phyloP scores from a whole-genome alignment of 2,329 filamentous ascomycete genomes.

The Arthrobotrys sinensis region DNA sequence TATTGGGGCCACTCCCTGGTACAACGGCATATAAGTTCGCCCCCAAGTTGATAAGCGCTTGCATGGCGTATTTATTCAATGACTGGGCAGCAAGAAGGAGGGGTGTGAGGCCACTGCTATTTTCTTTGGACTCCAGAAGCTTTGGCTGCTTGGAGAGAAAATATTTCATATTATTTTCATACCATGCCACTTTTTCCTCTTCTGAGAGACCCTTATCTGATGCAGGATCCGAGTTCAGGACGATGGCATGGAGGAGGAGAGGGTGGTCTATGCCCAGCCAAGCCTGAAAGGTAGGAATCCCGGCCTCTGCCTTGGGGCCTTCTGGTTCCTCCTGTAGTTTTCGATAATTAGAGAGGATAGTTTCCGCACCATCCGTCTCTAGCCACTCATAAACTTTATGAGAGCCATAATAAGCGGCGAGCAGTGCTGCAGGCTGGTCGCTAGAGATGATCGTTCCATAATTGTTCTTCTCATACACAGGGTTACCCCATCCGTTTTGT shows the following conservation, averaged over 20 bases:
- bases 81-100: slow-evolving; percentile 77
- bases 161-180: slow-evolving; percentile 71
- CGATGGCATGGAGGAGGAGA: slow-evolving; percentile 59
- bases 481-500: slow-evolving; percentile 79
- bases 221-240: slow-evolving; percentile 64
- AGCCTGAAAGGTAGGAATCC: slow-evolving; percentile 55
- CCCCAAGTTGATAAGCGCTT: slow-evolving; percentile 75
- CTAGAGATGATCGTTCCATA: not conserved
- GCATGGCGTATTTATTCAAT: slow-evolving; percentile 73
- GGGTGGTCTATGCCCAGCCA: slow-evolving; percentile 61
- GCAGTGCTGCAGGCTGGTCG: slow-evolving; percentile 6
- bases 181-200: slow-evolving; percentile 56
- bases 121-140: slow-evolving; percentile 75
- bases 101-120: slow-evolving; percentile 75
- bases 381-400: slow-evolving; percentile 77
- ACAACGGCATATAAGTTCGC: slow-evolving; percentile 77
- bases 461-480: slow-evolving; percentile 72
- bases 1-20: slow-evolving; percentile 76
- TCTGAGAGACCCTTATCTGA: not conserved
- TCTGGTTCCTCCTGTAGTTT: slow-evolving; percentile 13
- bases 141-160: slow-evolving; percentile 76
- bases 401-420: slow-evolving; percentile 30
- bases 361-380: slow-evolving; percentile 77
- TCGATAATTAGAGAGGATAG: slow-evolving; percentile 68
- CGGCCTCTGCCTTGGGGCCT: slow-evolving; percentile 5